These are phyloP conservation scores for Coffea eugenioides DNA, from an alignment of 257 asterid genomes.

Conservation along the genomic window DNA sequence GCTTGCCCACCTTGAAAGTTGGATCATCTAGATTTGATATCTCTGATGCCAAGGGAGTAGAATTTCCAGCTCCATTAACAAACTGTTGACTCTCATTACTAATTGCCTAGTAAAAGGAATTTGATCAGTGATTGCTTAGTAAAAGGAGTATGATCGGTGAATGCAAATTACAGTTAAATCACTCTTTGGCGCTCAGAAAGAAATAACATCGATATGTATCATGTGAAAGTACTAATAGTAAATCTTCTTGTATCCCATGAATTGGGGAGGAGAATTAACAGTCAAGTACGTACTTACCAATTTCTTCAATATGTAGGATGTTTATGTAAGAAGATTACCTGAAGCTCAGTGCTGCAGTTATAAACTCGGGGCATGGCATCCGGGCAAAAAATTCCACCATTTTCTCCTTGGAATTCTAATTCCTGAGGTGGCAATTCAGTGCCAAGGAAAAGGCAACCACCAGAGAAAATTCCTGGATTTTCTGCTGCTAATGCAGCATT, in stretches of 20 bases:
- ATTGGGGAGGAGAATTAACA: neutral
- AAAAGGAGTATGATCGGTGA: neutral
- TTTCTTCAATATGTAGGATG: neutral
- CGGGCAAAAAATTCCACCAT: conserved; percentile 50
- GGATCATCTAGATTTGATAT: conserved; percentile 82
- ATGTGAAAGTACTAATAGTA: neutral
- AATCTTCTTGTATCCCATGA: neutral
- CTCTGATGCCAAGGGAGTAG: conserved; percentile 62
- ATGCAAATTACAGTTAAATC: neutral
- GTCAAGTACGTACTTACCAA: no score
- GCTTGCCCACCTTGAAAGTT: conserved; percentile 61
- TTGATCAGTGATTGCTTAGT: neutral
- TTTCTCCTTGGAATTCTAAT: conserved; percentile 63
- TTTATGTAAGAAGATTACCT: conserved; percentile 39
- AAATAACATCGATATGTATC: neutral
- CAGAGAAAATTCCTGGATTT: conserved; percentile 44
- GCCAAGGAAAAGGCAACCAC: conserved; percentile 43
- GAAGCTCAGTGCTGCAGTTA: conserved; percentile 60
- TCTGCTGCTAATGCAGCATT: conserved; percentile 45
- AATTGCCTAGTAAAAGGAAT: conserved; percentile 38
- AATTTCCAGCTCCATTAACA: conserved; percentile 47
- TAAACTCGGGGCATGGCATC: conserved; percentile 53
- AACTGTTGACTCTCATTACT: conserved; percentile 63
- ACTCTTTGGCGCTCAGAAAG: neutral
- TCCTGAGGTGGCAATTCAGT: conserved; percentile 55